Conservation (phyloP, 768 basidiomycete genomes). For the Pleurotus giganteus region DNA sequence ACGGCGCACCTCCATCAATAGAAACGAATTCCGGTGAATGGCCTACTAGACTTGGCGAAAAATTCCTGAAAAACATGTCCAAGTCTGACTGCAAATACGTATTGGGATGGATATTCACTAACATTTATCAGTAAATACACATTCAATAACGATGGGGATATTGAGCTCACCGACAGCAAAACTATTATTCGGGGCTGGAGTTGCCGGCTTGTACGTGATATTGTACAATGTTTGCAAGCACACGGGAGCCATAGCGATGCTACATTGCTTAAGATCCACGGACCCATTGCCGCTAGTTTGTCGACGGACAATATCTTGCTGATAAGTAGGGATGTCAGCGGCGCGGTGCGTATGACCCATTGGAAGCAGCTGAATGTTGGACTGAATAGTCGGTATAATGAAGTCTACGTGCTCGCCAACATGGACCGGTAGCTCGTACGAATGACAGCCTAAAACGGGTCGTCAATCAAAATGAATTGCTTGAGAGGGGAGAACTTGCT, state of each 20-base stretch:
- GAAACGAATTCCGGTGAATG: constrained; percentile 36
- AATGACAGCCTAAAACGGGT: constrained; percentile 22
- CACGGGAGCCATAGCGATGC: constrained; percentile 23
- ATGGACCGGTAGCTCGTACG: constrained; percentile 29
- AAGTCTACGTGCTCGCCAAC: constrained; percentile 29
- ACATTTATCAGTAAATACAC: neutral
- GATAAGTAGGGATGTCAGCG: neutral
- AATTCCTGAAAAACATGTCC: constrained; percentile 40
- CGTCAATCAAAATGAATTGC: neutral
- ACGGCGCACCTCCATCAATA: constrained; percentile 42
- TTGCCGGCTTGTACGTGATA: constrained; percentile 29
- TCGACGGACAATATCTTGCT: neutral
- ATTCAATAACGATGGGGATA: neutral
- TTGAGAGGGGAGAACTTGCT: constrained; percentile 4
- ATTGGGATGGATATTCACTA: constrained; percentile 43
- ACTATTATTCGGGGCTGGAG: constrained; percentile 17
- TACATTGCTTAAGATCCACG: constrained; percentile 16
- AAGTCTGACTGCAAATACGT: constrained; percentile 41
- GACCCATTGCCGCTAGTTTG: neutral
- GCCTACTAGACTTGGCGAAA: constrained; percentile 37
- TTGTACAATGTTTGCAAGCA: constrained; percentile 34
- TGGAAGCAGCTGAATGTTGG: constrained; percentile 18
- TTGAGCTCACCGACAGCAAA: constrained; percentile 28
- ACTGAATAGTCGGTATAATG: constrained; percentile 33
- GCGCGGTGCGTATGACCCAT: neutral